Evolutionary conservation across 768 basidiomycete genomes (phyloP).

Genomic region (Naganishia kalamii): DNA sequence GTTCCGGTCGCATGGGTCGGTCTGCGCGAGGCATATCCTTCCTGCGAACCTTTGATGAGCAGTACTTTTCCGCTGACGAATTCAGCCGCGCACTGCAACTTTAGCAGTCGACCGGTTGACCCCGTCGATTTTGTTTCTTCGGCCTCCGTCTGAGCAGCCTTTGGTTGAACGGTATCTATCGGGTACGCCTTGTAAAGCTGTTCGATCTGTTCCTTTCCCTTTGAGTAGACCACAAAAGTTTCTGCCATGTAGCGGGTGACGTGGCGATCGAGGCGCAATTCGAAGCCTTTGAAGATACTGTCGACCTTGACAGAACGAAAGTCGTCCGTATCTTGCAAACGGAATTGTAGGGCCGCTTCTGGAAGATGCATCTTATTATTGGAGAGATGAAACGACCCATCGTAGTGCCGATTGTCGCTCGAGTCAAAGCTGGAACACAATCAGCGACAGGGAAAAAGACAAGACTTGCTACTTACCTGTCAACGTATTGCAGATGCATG

Average conservation of each 20-base stretch:
- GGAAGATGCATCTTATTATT: constrained; percentile 38
- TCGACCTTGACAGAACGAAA: constrained; percentile 58
- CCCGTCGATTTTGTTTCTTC: background rate
- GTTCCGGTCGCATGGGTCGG: constrained; percentile 22
- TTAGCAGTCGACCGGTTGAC: constrained; percentile 46
- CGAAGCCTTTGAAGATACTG: constrained; percentile 74
- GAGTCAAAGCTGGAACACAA: constrained; percentile 65
- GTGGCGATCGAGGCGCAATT: constrained; percentile 72
- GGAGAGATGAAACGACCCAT: constrained; percentile 36
- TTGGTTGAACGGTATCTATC: constrained; percentile 41
- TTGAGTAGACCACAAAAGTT: constrained; percentile 75
- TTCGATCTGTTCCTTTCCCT: constrained; percentile 71
- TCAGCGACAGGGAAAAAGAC: background rate
- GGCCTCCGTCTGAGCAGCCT: background rate
- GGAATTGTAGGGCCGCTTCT: constrained; percentile 68
- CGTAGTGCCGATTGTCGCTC: constrained; percentile 62
- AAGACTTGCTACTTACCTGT: constrained; percentile 49
- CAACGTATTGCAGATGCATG: constrained; percentile 82
- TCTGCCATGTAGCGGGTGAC: constrained; percentile 73
- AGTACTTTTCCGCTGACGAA: constrained; percentile 82
- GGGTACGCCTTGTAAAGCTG: constrained; percentile 58
- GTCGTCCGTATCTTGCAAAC: constrained; percentile 53
- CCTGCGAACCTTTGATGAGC: constrained; percentile 54
- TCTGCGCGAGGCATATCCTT: constrained; percentile 6
- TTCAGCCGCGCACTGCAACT: constrained; percentile 60